A percentile compares a stretch with the other conserved stretches of the same genome.
phyloP scores from a whole-genome alignment of 2,329 filamentous ascomycete genomes.

The Ophiostoma sp. region DNA sequence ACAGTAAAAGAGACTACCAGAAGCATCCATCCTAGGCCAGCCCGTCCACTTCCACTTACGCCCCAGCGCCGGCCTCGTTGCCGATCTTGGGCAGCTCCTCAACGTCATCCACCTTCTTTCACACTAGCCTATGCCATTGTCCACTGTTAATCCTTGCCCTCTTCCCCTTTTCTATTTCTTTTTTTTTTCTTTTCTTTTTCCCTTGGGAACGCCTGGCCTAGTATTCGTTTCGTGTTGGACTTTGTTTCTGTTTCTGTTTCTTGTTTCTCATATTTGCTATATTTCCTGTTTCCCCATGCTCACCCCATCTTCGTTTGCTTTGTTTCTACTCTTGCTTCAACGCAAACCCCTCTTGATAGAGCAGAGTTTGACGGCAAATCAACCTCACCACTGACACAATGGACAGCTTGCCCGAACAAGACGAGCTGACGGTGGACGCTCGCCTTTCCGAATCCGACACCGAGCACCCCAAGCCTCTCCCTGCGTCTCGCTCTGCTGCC shows the following conservation, averaged over 20 bases:
- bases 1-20: no score
- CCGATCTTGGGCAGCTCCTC: conserved; percentile 18
- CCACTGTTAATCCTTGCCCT: conserved; percentile 17
- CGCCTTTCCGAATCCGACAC: conserved; percentile 43
- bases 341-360: conserved; percentile 25
- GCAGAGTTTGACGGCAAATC: not conserved
- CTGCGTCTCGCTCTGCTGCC: conserved; percentile 38
- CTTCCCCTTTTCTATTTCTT: conserved; percentile 17
- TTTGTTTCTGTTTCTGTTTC: not conserved
- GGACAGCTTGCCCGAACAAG: conserved; percentile 32
- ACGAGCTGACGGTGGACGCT: conserved; percentile 32
- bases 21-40: not conserved
- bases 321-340: not conserved
- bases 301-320: not conserved
- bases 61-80: conserved; percentile 16
- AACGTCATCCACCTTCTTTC: conserved; percentile 22
- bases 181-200: not conserved
- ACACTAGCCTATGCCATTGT: conserved; percentile 14
- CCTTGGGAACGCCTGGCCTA: not conserved
- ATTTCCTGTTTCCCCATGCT: not conserved
- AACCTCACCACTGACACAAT: conserved; percentile 32
- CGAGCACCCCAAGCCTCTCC: conserved; percentile 39
- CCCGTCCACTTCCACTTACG: not conserved
- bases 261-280: not conserved
- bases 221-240: not conserved